Evolutionary conservation across 2,329 filamentous ascomycete species (phyloP).

Genomic region (Colletotrichum navitas): DNA sequence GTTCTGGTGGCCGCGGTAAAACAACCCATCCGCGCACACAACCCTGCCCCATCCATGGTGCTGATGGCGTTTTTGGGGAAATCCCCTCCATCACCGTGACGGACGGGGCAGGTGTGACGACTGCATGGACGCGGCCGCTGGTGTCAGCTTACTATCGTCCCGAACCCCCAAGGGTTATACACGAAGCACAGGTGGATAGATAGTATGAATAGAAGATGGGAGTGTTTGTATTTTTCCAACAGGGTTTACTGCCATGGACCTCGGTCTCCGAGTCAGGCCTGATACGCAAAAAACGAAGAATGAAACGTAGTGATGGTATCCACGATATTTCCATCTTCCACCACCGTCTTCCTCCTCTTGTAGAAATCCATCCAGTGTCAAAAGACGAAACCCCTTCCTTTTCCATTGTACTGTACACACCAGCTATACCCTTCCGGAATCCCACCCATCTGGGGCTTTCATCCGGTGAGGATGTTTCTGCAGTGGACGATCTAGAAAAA

Average conservation of each 20-base stretch:
- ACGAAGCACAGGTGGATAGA: background rate
- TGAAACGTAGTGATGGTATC: conserved; percentile 7
- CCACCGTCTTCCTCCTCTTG: conserved; percentile 18
- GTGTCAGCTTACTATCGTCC: background rate
- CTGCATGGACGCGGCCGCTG: background rate
- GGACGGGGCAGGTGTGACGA: background rate
- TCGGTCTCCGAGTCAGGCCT: conserved; percentile 22
- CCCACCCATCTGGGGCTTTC: background rate
- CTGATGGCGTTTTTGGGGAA: background rate
- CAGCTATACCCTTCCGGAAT: conserved; percentile 14
- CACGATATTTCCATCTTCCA: conserved; percentile 27
- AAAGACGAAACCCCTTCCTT: background rate
- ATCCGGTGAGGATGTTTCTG: conserved; percentile 11
- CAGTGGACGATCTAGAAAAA: background rate
- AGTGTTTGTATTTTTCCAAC: conserved; percentile 38
- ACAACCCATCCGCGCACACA: background rate
- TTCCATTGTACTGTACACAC: conserved; percentile 5
- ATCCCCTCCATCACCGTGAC: background rate
- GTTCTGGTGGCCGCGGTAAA: background rate
- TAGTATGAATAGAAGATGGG: conserved; percentile 37
- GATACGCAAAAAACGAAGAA: background rate
- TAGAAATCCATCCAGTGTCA: conserved; percentile 1
- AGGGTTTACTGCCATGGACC: conserved; percentile 27
- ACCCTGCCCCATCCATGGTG: background rate
- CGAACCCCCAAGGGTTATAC: background rate